These are phyloP conservation scores for Heliamphora pulchella DNA, from an alignment of 179 eudicot genomes.

Conservation along the genomic window DNA sequence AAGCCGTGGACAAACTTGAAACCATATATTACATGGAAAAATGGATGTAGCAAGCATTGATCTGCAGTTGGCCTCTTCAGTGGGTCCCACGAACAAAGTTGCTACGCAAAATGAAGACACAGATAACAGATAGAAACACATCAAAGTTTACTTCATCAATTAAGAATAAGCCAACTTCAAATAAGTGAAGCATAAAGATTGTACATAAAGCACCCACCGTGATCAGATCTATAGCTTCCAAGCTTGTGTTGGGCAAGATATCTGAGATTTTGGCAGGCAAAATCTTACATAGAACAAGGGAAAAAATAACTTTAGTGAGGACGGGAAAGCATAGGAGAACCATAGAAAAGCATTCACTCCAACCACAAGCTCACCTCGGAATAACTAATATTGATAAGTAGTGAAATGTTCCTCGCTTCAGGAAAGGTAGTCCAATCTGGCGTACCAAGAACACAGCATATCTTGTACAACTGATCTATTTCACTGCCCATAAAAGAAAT, in stretches of 20 bases:
- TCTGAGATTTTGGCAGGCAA: conserved; percentile 62
- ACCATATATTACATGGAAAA: conserved; percentile 59
- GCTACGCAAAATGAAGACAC: conserved; percentile 34
- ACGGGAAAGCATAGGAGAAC: not conserved
- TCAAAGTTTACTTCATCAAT: not conserved
- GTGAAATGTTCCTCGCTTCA: conserved; percentile 50
- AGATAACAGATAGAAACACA: not conserved
- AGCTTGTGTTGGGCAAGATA: conserved; percentile 73
- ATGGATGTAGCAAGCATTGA: conserved; percentile 79
- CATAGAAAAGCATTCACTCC: not conserved
- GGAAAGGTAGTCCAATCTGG: conserved; percentile 69
- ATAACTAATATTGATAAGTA: conserved; percentile 48
- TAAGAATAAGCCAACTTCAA: conserved; percentile 3
- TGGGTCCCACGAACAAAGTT: conserved; percentile 93
- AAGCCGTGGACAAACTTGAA: conserved; percentile 3
- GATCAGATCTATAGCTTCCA: conserved; percentile 81
- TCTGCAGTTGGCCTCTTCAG: conserved; percentile 87
- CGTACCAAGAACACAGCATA: conserved; percentile 83
- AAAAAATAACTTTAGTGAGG: not conserved
- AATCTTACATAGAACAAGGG: conserved; percentile 33
- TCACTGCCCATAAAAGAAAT: conserved; percentile 53
- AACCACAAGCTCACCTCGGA: conserved; percentile 46
- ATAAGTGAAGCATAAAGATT: not conserved
- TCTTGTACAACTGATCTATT: conserved; percentile 82
- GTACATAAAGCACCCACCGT: conserved; percentile 38